A percentile compares a stretch with the other conserved stretches of the same genome.
These are phyloP conservation scores for Skeletonema potamos DNA, from an alignment of 108 stramenopile species.

Conservation along the genomic window DNA sequence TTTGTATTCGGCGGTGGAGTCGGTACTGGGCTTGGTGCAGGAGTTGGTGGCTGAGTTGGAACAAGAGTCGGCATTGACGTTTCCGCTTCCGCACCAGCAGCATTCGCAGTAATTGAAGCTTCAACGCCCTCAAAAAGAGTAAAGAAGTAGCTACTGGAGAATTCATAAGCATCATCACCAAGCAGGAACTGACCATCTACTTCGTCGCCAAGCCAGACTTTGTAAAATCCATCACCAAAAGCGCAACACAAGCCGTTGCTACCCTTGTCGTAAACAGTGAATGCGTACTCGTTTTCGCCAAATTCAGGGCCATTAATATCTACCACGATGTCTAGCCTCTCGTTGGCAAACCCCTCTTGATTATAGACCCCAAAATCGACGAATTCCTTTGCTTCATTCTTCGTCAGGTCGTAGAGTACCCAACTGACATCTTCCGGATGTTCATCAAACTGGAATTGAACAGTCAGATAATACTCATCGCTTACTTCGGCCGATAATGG, in stretches of 20 bases:
- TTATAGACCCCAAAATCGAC: slow-evolving; percentile 36
- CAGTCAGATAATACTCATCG: slow-evolving; percentile 22
- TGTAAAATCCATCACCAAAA: slow-evolving; percentile 35
- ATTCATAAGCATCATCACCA: slow-evolving; percentile 30
- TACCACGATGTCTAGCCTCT: slow-evolving; percentile 17
- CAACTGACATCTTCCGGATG: slow-evolving; percentile 46
- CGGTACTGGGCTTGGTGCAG: neutral
- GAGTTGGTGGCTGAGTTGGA: neutral
- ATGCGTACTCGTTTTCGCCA: slow-evolving; percentile 48
- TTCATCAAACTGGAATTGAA: slow-evolving; percentile 37
- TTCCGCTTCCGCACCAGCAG: neutral
- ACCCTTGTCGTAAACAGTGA: slow-evolving; percentile 51
- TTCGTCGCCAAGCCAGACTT: slow-evolving; percentile 28
- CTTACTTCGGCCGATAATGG: neutral
- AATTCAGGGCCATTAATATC: slow-evolving; percentile 33
- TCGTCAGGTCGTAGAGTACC: slow-evolving; percentile 35
- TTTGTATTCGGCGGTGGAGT: neutral
- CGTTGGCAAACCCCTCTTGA: slow-evolving; percentile 27
- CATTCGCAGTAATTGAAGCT: slow-evolving; percentile 6
- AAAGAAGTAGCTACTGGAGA: slow-evolving; percentile 46
- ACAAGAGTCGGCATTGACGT: neutral
- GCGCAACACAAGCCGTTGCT: slow-evolving; percentile 48
- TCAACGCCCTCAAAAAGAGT: slow-evolving; percentile 36
- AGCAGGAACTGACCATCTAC: slow-evolving; percentile 24
- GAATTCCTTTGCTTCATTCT: slow-evolving; percentile 9